These are phyloP conservation scores for Linum tenue DNA, from an alignment of 345 rosid genomes.

Conservation along the genomic window DNA sequence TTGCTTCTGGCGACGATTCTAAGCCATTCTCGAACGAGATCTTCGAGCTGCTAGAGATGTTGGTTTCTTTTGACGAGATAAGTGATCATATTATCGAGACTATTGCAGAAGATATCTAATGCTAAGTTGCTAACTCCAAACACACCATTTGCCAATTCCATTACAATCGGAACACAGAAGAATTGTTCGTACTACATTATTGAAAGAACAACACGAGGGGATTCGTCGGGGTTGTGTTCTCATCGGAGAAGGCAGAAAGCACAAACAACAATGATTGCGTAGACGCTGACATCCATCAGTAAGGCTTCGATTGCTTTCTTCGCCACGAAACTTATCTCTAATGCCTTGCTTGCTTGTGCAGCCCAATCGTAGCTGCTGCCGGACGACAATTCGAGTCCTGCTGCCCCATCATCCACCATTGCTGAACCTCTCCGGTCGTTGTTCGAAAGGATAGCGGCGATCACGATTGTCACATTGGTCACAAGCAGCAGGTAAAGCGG, in stretches of 20 bases:
- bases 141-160: too few species aligned
- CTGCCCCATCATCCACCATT: conserved; percentile 3
- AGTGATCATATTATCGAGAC: not conserved
- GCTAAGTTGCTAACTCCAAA: not conserved
- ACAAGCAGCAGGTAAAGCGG: conserved; percentile 63
- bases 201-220: too few species aligned
- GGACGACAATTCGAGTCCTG: conserved; percentile 9
- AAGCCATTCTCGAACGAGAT: conserved; percentile 38
- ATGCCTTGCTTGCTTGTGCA: conserved; percentile 48
- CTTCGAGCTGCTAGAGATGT: conserved; percentile 29
- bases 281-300: conserved; percentile 60
- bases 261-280: conserved; percentile 43
- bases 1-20: conserved; percentile 38
- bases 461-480: conserved; percentile 50
- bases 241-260: conserved; percentile 32
- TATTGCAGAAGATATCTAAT: conserved; percentile 2
- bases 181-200: too few species aligned
- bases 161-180: too few species aligned
- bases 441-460: conserved; percentile 30
- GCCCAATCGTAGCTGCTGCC: conserved; percentile 33
- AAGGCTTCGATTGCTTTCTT: conserved; percentile 59
- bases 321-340: conserved; percentile 52
- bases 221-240: too few species aligned
- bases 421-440: conserved; percentile 16
- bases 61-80: conserved; percentile 21